phyloP scores from a whole-genome alignment of 345 rosid genomes.

The Psidium guajava region DNA sequence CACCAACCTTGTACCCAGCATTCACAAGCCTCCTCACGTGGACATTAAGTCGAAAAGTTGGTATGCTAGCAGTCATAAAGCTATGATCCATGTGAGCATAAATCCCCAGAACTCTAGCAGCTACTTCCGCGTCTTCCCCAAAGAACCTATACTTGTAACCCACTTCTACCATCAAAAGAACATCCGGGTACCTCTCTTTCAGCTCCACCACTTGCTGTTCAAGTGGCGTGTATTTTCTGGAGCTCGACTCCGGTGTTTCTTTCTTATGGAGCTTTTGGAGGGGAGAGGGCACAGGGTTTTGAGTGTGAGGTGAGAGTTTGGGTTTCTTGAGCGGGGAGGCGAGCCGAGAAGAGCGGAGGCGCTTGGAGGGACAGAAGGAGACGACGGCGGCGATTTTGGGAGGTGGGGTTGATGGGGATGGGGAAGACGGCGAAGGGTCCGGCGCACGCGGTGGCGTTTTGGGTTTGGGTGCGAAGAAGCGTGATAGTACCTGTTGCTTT shows the following conservation, averaged over 20 bases:
- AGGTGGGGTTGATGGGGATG: slow-evolving; percentile 12
- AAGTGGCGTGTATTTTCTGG: slow-evolving; percentile 60
- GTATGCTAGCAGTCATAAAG: slow-evolving; percentile 83
- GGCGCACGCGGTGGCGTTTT: slow-evolving; percentile 10
- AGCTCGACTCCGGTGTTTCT: neutral
- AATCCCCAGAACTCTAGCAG: slow-evolving; percentile 67
- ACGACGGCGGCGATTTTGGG: slow-evolving; percentile 58
- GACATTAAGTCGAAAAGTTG: slow-evolving; percentile 78
- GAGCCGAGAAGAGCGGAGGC: slow-evolving; percentile 52
- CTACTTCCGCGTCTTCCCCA: slow-evolving; percentile 81
- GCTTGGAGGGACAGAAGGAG: slow-evolving; percentile 62
- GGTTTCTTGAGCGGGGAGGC: slow-evolving; percentile 30
- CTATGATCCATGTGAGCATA: slow-evolving; percentile 72
- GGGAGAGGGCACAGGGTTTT: slow-evolving; percentile 18
- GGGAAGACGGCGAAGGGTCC: slow-evolving; percentile 2
- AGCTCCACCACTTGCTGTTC: slow-evolving; percentile 78
- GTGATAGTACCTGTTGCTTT: slow-evolving; percentile 76
- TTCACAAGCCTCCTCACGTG: slow-evolving; percentile 77
- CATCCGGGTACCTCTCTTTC: slow-evolving; percentile 54
- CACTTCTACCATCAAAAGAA: slow-evolving; percentile 84
- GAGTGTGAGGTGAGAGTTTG: slow-evolving; percentile 47
- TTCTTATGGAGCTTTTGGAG: neutral
- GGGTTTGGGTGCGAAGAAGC: slow-evolving; percentile 79
- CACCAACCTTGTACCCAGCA: slow-evolving; percentile 87
- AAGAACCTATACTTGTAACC: slow-evolving; percentile 88